Percentiles rank a stretch among this genome's conserved stretches.
These are phyloP conservation scores for Fomitopsis schrenkii DNA, from an alignment of 1,284 basidiomycete species.

Conservation along the genomic window DNA sequence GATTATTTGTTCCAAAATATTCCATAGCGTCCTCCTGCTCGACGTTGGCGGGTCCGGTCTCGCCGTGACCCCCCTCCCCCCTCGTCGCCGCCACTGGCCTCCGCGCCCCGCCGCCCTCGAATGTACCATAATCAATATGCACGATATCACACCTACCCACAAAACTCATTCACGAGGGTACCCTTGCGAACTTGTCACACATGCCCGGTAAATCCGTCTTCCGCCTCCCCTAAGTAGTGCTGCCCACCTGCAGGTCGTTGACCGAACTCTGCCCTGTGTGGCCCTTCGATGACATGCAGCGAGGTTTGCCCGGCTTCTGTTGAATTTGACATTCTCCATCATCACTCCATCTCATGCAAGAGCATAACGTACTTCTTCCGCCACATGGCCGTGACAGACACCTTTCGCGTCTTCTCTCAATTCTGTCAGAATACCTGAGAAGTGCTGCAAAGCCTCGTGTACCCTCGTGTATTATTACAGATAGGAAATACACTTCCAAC, in stretches of 20 bases:
- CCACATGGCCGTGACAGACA: not conserved
- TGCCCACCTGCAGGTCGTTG: not conserved
- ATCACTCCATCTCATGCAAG: not conserved
- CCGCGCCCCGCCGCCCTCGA: not conserved
- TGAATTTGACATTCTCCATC: not conserved
- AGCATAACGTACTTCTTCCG: not conserved
- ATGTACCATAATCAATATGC: not conserved
- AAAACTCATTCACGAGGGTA: not conserved
- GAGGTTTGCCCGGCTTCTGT: not conserved
- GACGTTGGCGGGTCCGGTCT: not conserved
- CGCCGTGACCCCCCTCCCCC: not conserved
- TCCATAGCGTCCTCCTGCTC: not conserved
- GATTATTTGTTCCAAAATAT: not conserved
- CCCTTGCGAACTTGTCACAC: not conserved
- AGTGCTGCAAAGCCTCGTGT: not conserved
- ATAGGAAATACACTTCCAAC: not conserved
- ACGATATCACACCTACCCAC: not conserved
- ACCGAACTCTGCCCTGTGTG: not conserved
- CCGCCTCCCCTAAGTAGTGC: not conserved
- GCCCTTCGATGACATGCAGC: not conserved
- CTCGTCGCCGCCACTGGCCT: too few species aligned
- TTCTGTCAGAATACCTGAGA: not conserved
- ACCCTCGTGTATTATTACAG: not conserved
- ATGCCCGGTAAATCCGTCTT: not conserved
- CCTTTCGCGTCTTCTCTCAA: not conserved